Base-by-base conservation (phyloP, 2,329 filamentous ascomycete species). In the Diplodia corticola region DNA sequence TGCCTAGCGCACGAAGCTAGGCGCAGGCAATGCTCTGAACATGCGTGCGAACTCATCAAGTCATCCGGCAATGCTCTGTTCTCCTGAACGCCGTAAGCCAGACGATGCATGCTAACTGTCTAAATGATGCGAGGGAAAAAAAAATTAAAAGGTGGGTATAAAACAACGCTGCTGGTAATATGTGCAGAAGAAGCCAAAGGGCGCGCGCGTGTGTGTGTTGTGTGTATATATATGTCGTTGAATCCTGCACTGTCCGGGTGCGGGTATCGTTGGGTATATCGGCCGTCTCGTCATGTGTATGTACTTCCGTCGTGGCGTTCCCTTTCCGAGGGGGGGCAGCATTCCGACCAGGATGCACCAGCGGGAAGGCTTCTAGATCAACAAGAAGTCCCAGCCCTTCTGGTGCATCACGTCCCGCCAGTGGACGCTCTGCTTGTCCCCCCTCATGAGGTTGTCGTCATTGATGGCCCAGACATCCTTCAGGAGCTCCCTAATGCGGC, bases 321-420 rank as follows among this genome's bases (percentile, higher is more conserved):
- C 12, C 9, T 54, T 24, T n/a, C n/a, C n/a, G n/a, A n/a, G 57
- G 37, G 50, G 65, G 35, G 51, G 46, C 37, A 44, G 9, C 17
- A 71, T 70, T 72, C 72, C 76, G 75, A 76, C 73, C 72, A 72
- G 71, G 76, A 78, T 77, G 76, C 73, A 67, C 24, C 24, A 17
- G 28, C 13, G 30, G 49, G 28, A 17, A 30, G 65, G 50, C 65
- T 65, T 69, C 74, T 77, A 97, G 80, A 97, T 93, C 78, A 97
- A 86, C 78, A 97, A 84, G 81, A 92, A 95, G 77, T 96, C 92
- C 93, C 92, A 97, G 72, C 88, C 88, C 82, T 94, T 95, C 81
- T 89, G 87, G 80, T 87, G 88, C 93, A 97, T 97, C 76, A 94
- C 87, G 80, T 96, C 91, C 81, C 94, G 86, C 94, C 94, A 98